These are phyloP conservation scores for Zymoseptoria brevis DNA, from an alignment of 2,329 filamentous ascomycete species.

Conservation along the genomic window DNA sequence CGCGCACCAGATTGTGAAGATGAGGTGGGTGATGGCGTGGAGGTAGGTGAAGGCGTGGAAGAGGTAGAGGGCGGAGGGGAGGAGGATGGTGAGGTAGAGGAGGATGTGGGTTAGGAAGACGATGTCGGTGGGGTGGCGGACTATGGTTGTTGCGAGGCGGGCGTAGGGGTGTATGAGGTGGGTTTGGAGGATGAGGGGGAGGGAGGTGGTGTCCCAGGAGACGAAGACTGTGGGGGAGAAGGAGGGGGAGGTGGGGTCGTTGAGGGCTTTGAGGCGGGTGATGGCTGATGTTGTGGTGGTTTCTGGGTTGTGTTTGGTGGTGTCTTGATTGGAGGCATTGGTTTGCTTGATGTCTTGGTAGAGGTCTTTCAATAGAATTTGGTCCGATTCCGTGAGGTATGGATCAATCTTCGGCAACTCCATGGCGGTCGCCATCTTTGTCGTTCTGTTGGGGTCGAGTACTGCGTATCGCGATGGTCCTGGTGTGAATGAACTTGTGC, in stretches of 20 bases:
- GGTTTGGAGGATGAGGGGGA: conserved; percentile 37
- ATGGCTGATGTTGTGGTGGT: conserved; percentile 30
- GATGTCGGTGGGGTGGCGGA: conserved; percentile 63
- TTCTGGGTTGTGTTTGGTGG: background rate
- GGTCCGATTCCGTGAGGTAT: conserved; percentile 34
- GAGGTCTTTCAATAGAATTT: conserved; percentile 33
- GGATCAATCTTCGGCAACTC: conserved; percentile 17
- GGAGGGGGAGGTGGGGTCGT: conserved; percentile 39
- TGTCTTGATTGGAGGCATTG: background rate
- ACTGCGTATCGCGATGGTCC: background rate
- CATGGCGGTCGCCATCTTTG: background rate
- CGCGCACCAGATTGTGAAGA: conserved; percentile 60
- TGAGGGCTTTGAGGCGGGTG: conserved; percentile 41
- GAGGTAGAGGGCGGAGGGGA: conserved; percentile 60
- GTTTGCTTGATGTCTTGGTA: conserved; percentile 23
- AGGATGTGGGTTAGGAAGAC: conserved; percentile 71
- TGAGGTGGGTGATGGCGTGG: conserved; percentile 58
- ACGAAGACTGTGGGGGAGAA: conserved; percentile 52
- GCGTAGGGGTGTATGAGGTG: conserved; percentile 55
- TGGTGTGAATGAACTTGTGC: background rate
- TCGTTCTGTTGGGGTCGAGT: background rate
- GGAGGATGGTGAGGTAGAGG: conserved; percentile 60
- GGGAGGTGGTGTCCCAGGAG: conserved; percentile 43
- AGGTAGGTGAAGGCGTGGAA: conserved; percentile 59
- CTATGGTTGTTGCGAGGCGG: conserved; percentile 46